These are phyloP conservation scores for Phalaenopsis aphrodite DNA, from an alignment of 106 monocot genomes.

Conservation along the genomic window DNA sequence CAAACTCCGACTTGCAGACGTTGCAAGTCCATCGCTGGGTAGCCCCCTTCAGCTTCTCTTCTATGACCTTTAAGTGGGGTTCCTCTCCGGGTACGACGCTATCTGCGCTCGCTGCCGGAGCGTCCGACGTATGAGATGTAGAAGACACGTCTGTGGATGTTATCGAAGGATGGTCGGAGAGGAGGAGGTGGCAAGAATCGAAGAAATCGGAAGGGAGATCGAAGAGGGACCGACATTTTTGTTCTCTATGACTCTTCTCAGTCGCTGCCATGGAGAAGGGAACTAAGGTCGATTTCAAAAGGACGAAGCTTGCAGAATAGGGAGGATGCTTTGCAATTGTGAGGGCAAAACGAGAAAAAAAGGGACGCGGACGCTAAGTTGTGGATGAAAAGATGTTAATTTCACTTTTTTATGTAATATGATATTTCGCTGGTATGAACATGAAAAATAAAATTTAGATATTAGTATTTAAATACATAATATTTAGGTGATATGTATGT, in stretches of 20 bases:
- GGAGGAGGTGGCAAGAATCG: conserved; percentile 48
- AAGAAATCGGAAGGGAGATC: conserved; percentile 79
- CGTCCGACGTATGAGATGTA: not conserved
- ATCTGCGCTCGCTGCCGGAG: not conserved
- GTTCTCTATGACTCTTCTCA: conserved; percentile 16
- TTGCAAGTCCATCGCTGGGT: conserved; percentile 64
- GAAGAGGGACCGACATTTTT: conserved; percentile 55
- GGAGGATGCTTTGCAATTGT: no score
- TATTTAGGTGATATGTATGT: no score
- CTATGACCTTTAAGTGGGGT: not conserved
- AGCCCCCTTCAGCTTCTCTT: conserved; percentile 16
- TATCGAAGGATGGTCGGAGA: conserved; percentile 19
- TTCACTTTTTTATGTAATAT: no score
- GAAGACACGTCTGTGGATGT: conserved; percentile 1
- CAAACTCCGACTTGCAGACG: conserved; percentile 75
- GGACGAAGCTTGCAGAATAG: no score
- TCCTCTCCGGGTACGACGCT: not conserved
- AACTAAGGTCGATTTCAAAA: no score
- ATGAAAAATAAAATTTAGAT: no score
- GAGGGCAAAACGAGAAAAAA: no score
- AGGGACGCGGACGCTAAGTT: no score
- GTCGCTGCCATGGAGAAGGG: conserved; percentile 22
- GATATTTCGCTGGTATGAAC: no score
- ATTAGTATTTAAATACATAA: no score
- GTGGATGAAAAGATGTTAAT: no score